Evolutionary conservation across 176 grass and related monocot species (phyloP).

Genomic region (Melocanna baccifera): DNA sequence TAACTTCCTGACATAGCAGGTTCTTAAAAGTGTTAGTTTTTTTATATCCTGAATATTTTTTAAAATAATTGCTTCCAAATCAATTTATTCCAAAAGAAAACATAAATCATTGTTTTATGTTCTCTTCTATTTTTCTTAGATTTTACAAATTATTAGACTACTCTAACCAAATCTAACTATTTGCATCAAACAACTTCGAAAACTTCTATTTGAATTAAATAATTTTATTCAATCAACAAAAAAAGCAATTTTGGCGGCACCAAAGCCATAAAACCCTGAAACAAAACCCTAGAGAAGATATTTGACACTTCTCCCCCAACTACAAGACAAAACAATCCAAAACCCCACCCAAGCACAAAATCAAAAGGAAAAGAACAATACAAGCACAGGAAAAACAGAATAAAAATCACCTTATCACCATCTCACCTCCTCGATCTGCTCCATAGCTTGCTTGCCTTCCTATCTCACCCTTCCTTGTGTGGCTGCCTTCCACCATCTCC

Average conservation of each 20-base stretch:
- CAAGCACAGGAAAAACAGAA: neutral
- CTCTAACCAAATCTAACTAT: neutral
- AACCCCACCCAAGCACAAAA: neutral
- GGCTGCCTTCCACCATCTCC: neutral
- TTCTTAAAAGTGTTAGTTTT: neutral
- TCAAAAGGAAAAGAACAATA: neutral
- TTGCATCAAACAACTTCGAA: neutral
- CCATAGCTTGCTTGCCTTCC: neutral
- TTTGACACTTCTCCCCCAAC: neutral
- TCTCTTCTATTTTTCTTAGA: neutral
- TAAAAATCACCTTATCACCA: neutral
- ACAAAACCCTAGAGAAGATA: neutral
- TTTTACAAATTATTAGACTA: neutral
- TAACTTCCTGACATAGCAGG: neutral
- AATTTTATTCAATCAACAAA: neutral
- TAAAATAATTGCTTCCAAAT: neutral
- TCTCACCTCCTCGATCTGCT: neutral
- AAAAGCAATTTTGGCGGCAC: neutral
- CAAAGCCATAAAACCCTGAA: neutral
- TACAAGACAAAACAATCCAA: neutral
- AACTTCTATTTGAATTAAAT: neutral
- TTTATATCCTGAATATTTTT: neutral
- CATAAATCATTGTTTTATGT: neutral
- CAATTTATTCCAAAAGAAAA: neutral
- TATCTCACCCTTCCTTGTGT: constrained; percentile 1